Evolutionary conservation across 1,284 basidiomycete species (phyloP).

Genomic region (Malassezia nana): DNA sequence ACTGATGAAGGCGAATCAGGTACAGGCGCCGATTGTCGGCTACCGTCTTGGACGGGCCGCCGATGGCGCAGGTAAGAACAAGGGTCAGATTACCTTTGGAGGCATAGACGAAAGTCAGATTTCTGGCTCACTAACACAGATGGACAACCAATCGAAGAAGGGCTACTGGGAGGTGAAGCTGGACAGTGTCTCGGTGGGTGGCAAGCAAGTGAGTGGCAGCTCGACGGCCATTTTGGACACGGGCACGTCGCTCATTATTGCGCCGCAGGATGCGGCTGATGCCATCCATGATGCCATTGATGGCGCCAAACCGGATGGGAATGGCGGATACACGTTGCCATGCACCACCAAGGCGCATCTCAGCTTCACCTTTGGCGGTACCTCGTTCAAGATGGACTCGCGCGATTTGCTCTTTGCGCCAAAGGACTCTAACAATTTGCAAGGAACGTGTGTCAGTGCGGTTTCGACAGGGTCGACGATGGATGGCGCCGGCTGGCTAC

Average conservation of each 20-base stretch:
- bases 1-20: slow-evolving; percentile 57
- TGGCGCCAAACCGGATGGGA: slow-evolving; percentile 53
- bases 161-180: slow-evolving; percentile 70
- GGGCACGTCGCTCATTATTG: slow-evolving; percentile 50
- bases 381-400: slow-evolving; percentile 52
- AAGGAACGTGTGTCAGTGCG: slow-evolving; percentile 64
- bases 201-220: slow-evolving; percentile 54
- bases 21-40: slow-evolving; percentile 63
- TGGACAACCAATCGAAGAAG: slow-evolving; percentile 43
- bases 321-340: slow-evolving; percentile 61
- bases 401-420: slow-evolving; percentile 63
- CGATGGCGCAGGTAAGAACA: slow-evolving; percentile 54
- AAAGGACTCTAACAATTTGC: slow-evolving; percentile 56
- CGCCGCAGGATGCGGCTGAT: slow-evolving; percentile 52
- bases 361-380: slow-evolving; percentile 59
- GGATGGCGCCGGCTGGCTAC: slow-evolving; percentile 61
- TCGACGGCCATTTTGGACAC: slow-evolving; percentile 50
- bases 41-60: slow-evolving; percentile 68
- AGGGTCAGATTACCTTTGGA: slow-evolving; percentile 69
- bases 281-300: slow-evolving; percentile 57
- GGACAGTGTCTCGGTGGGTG: slow-evolving; percentile 57
- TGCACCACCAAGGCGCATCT: slow-evolving; percentile 62
- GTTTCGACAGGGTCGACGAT: slow-evolving; percentile 56
- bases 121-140: slow-evolving; percentile 33
- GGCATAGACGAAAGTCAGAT: slow-evolving; percentile 61